Base-by-base conservation (phyloP, 805 yeast genomes). In the Lachancea lanzarotensis region DNA sequence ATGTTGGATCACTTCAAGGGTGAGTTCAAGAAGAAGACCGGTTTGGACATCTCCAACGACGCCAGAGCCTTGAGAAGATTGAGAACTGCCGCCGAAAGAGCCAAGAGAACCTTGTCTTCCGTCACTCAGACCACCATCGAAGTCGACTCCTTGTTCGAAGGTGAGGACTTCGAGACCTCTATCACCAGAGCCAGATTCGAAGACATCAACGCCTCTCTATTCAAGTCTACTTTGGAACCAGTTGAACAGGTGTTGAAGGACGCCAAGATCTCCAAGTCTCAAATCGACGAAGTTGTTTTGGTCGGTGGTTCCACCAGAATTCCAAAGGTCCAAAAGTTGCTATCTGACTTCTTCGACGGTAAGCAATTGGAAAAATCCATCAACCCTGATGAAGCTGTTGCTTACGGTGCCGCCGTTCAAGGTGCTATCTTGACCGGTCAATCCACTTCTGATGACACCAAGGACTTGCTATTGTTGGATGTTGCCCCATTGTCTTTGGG, bases 271-370 rank as follows among this genome's bases (percentile, higher is more conserved):
- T 75, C 82, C 65, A 90, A 89, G 78, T 68, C 87, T 57, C 79
- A 78, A 71, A 86, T 90, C 64, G 84, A 88, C 73, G 97, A 90
- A 74, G 91, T 90, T 66, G 96, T 90, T 63, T 79, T 89, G 60
- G 97, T 89, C 63, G 97, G 97, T 80, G 97, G 97, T 76, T 90
- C 96, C 54, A 89, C 97, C 72, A 88, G 97, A 84, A 90, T 90
- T 75, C 97, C 97, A 79, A 90, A 88, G 84, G 84, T 90, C 68
- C 96, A 90, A 76, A 87, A 86, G 73, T 76, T 89, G 71, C 82
- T 89, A 56, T 82, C 95, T 53, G 96, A 89, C 74, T 89, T 79
- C 86, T 89, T 89, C 63, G 93, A 88, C 66, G 97, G 97, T 72
- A 90, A 90, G 79, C 90, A 87, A 73, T 85, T 88, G 70, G 93